A percentile compares a stretch with the other conserved stretches of the same genome.
phyloP scores from a whole-genome alignment of 106 monocot species.

The Platanthera zijinensis region DNA sequence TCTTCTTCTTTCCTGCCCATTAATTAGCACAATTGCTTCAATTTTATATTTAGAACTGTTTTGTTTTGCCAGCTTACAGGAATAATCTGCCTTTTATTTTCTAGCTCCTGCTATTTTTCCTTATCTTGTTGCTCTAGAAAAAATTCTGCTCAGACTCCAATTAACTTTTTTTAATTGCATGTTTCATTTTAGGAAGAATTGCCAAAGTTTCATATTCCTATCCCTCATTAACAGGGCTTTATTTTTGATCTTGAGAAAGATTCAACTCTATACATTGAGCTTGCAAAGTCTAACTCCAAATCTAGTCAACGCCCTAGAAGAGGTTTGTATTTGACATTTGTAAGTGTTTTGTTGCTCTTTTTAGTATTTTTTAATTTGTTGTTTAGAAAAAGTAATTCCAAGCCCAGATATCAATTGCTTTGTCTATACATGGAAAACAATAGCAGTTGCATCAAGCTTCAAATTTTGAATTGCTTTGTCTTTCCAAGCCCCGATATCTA shows the following conservation, averaged over 20 bases:
- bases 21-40: not conserved
- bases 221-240: slow-evolving; percentile 37
- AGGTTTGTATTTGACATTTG: slow-evolving; percentile 29
- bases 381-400: not conserved
- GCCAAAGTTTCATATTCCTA: not conserved
- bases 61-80: too few species aligned
- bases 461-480: too few species aligned
- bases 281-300: slow-evolving; percentile 86
- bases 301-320: slow-evolving; percentile 49
- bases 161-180: too few species aligned
- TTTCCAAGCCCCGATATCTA: not conserved
- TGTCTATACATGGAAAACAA: not conserved
- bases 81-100: too few species aligned
- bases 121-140: too few species aligned
- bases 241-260: slow-evolving; percentile 83
- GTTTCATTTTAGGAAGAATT: too few species aligned
- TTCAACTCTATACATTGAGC: slow-evolving; percentile 55
- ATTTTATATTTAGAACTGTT: not conserved
- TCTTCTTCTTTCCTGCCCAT: too few species aligned
- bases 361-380: not conserved
- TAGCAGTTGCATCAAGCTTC: too few species aligned
- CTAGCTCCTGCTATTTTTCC: too few species aligned
- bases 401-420: too few species aligned
- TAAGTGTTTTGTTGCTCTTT: not conserved
- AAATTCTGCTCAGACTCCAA: too few species aligned